Conservation (phyloP, 176 grass and related monocot species). For the Olyra latifolia region DNA sequence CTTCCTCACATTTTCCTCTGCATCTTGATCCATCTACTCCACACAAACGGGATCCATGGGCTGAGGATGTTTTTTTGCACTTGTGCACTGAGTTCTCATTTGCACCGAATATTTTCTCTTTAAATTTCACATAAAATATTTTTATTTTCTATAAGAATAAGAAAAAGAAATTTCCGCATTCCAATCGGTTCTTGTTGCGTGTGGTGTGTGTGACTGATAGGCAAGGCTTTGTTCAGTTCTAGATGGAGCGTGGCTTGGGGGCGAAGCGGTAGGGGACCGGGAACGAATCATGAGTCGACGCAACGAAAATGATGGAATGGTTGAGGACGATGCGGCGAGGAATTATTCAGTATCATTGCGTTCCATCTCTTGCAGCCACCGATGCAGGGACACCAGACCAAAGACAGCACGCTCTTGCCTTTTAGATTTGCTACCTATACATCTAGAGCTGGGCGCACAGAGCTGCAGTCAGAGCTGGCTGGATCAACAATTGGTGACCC, state of each 20-base stretch:
- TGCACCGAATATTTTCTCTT: too few relatives aligned
- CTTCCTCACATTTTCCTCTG: too few relatives aligned
- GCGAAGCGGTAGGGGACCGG: slow-evolving; percentile 2
- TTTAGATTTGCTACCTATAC: neutral
- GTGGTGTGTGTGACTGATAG: neutral
- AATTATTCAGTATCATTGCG: slow-evolving; percentile 33
- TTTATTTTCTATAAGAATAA: too few relatives aligned
- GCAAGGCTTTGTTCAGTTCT: neutral
- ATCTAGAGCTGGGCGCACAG: neutral
- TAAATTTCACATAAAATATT: too few relatives aligned
- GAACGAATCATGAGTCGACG: slow-evolving; percentile 29
- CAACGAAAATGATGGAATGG: slow-evolving; percentile 39
- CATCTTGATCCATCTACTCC: too few relatives aligned
- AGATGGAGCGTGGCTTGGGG: slow-evolving; percentile 2
- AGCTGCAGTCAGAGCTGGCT: neutral
- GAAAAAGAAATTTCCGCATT: too few relatives aligned
- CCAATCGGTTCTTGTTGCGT: neutral
- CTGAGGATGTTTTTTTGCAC: too few relatives aligned
- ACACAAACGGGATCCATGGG: too few relatives aligned
- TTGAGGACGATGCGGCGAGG: slow-evolving; percentile 29
- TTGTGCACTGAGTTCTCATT: too few relatives aligned
- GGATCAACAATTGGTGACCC: neutral
- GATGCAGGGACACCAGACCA: slow-evolving; percentile 38
- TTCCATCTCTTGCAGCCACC: slow-evolving; percentile 33
- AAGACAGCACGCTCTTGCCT: slow-evolving; percentile 27